Conservation (phyloP, 768 basidiomycete species). For the Russula vinacea region DNA sequence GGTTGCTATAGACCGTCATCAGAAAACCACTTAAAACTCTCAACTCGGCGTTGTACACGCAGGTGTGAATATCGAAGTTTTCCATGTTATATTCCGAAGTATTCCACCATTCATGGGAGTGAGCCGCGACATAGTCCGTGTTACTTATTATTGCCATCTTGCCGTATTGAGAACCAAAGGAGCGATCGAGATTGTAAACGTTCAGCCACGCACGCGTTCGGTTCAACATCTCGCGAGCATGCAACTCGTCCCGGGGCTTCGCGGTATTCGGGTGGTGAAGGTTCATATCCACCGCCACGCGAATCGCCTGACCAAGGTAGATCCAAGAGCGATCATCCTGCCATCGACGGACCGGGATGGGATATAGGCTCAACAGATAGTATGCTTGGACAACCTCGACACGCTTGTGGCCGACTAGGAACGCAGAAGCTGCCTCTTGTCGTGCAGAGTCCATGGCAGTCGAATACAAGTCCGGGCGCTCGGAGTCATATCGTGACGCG, state of each 20-base stretch:
- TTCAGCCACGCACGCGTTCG: slow-evolving; percentile 89
- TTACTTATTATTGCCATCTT: slow-evolving; percentile 78
- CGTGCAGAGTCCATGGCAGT: slow-evolving; percentile 73
- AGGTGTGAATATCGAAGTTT: slow-evolving; percentile 77
- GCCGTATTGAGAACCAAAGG: slow-evolving; percentile 87
- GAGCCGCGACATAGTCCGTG: slow-evolving; percentile 70
- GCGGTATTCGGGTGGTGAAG: slow-evolving; percentile 73
- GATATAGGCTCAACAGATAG: slow-evolving; percentile 71
- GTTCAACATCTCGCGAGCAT: slow-evolving; percentile 85
- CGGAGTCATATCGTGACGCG: slow-evolving; percentile 70
- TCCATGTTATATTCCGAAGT: slow-evolving; percentile 46
- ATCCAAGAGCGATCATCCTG: slow-evolving; percentile 90
- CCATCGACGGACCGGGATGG: slow-evolving; percentile 71
- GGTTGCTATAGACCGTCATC: slow-evolving; percentile 62
- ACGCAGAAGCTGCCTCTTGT: slow-evolving; percentile 68
- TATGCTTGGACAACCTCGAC: slow-evolving; percentile 87
- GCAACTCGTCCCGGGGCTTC: slow-evolving; percentile 74
- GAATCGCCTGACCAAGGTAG: slow-evolving; percentile 83
- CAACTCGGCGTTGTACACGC: slow-evolving; percentile 73
- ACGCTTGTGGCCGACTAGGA: slow-evolving; percentile 71
- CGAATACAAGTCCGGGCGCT: slow-evolving; percentile 68
- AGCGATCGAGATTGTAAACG: slow-evolving; percentile 88
- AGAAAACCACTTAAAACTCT: slow-evolving; percentile 60
- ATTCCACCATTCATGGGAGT: slow-evolving; percentile 40
- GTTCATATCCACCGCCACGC: slow-evolving; percentile 86